A percentile compares a stretch with the other conserved stretches of the same genome.
phyloP scores from a whole-genome alignment of 352 stramenopile species.

The Pythium coloratum region DNA sequence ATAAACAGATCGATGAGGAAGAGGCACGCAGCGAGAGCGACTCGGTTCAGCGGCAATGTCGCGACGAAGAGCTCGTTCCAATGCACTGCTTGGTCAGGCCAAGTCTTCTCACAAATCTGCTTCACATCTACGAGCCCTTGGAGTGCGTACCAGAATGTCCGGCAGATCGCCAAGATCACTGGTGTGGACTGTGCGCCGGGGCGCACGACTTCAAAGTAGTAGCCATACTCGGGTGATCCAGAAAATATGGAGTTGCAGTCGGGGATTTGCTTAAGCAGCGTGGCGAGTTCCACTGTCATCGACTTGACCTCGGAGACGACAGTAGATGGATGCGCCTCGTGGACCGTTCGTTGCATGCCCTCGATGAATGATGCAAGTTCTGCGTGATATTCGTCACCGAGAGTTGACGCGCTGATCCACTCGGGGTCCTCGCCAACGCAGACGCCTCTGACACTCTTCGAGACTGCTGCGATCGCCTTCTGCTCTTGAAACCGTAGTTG shows the following conservation, averaged over 20 bases:
- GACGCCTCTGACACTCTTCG: not conserved
- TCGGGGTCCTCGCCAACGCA: not conserved
- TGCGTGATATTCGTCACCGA: constrained; percentile 6
- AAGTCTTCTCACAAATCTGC: constrained; percentile 4
- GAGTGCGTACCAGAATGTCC: constrained; percentile 63
- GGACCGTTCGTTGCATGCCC: not conserved
- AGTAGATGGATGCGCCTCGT: not conserved
- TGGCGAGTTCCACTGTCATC: constrained; percentile 33
- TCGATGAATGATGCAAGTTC: not conserved
- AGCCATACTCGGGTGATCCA: constrained; percentile 55
- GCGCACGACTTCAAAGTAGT: constrained; percentile 69
- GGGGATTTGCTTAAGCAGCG: constrained; percentile 50
- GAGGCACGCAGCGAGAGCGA: constrained; percentile 52
- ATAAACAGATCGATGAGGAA: constrained; percentile 77
- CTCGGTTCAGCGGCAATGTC: constrained; percentile 38
- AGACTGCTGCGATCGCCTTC: not conserved
- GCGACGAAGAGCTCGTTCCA: constrained; percentile 19
- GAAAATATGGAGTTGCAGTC: constrained; percentile 61
- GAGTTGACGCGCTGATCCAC: not conserved
- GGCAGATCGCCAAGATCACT: constrained; percentile 52
- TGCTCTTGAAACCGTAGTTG: constrained; percentile 16
- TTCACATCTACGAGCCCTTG: constrained; percentile 43
- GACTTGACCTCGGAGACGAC: not conserved
- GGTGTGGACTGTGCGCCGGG: constrained; percentile 48
- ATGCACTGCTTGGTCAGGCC: not conserved